Conservation (phyloP, 768 basidiomycete genomes). For the Rhizopogon vulgaris region DNA sequence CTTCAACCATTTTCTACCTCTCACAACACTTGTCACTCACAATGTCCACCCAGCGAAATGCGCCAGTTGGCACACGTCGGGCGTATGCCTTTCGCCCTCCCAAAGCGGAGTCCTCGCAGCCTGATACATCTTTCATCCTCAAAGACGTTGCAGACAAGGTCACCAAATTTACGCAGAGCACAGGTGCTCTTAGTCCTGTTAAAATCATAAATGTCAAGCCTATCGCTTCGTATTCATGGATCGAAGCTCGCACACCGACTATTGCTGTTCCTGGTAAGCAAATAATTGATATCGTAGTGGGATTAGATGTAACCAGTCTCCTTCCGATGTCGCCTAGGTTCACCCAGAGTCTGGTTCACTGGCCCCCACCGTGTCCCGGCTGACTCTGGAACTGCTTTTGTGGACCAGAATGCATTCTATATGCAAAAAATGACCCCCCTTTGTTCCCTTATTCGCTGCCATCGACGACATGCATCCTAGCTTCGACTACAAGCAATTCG, state of each 20-base stretch:
- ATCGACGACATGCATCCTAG: constrained; percentile 36
- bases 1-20: background rate
- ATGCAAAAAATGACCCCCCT: constrained; percentile 29
- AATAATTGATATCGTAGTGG: background rate
- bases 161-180: constrained; percentile 12
- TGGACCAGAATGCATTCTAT: constrained; percentile 54
- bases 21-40: background rate
- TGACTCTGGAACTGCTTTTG: constrained; percentile 43
- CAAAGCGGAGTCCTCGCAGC: background rate
- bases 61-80: background rate
- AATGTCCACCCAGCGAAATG: background rate
- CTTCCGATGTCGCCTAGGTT: constrained; percentile 34
- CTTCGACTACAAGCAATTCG: constrained; percentile 29
- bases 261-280: constrained; percentile 45
- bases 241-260: constrained; percentile 34
- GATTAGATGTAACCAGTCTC: background rate
- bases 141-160: constrained; percentile 16
- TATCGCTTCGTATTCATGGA: constrained; percentile 53
- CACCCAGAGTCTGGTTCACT: constrained; percentile 52
- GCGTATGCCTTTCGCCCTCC: background rate
- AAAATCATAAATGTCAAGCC: constrained; percentile 34
- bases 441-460: constrained; percentile 56
- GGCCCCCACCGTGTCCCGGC: constrained; percentile 48
- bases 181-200: constrained; percentile 11
- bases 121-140: constrained; percentile 11